Conservation (phyloP, 768 basidiomycete genomes). For the Lentinula edodes region DNA sequence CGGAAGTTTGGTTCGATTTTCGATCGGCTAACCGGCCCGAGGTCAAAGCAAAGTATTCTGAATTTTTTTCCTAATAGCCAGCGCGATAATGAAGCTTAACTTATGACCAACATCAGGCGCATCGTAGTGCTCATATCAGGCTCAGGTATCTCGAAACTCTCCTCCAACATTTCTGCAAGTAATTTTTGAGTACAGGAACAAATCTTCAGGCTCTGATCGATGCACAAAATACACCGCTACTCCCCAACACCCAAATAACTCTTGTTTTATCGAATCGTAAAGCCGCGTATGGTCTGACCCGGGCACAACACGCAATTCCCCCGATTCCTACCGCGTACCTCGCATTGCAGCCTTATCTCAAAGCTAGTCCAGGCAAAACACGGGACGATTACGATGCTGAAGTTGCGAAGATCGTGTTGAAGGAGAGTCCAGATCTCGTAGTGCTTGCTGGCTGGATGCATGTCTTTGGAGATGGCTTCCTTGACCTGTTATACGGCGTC, state of each 20-base stretch:
- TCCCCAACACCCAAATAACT: slow-evolving; percentile 66
- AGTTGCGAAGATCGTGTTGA: slow-evolving; percentile 63
- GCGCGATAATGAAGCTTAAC: neutral
- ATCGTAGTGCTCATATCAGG: slow-evolving; percentile 48
- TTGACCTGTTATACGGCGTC: slow-evolving; percentile 56
- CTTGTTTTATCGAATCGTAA: slow-evolving; percentile 92
- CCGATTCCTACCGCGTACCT: slow-evolving; percentile 81
- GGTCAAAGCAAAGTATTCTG: neutral
- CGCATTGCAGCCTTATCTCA: slow-evolving; percentile 80
- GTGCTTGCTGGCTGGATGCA: slow-evolving; percentile 99
- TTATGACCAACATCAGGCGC: slow-evolving; percentile 13
- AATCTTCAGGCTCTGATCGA: slow-evolving; percentile 97
- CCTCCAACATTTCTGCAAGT: neutral
- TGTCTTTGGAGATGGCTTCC: slow-evolving; percentile 77
- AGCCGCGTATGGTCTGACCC: slow-evolving; percentile 80
- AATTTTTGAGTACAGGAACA: slow-evolving; percentile 50
- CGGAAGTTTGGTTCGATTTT: too few relatives aligned
- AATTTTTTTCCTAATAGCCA: neutral
- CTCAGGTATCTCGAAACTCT: slow-evolving; percentile 32
- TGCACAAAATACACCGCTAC: slow-evolving; percentile 67
- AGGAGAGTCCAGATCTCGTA: slow-evolving; percentile 71
- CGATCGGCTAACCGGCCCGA: neutral
- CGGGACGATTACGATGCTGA: slow-evolving; percentile 83
- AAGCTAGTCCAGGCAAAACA: slow-evolving; percentile 64
- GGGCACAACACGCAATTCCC: slow-evolving; percentile 66